Percentiles rank a stretch among this genome's conserved stretches.
Evolutionary conservation across 2,329 filamentous ascomycete genomes (phyloP).

Genomic region (Trichophyton verrucosum): DNA sequence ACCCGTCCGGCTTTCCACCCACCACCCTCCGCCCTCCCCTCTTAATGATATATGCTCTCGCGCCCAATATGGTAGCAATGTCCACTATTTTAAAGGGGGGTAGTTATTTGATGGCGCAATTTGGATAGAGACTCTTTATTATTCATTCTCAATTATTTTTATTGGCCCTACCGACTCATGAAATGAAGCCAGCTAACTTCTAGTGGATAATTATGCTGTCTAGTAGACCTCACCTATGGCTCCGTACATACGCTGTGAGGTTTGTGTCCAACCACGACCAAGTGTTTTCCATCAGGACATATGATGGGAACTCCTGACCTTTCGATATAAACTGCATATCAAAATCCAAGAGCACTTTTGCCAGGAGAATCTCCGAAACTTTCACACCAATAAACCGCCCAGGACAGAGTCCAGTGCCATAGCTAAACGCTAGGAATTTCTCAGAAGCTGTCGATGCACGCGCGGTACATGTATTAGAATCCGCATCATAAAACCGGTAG

Average conservation of each 20-base stretch:
- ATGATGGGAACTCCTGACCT: not conserved
- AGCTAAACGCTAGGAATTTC: conserved; percentile 1
- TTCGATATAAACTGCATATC: not conserved
- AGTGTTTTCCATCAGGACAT: not conserved
- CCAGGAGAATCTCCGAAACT: not conserved
- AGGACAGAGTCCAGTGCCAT: not conserved
- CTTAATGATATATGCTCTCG: too few relatives aligned
- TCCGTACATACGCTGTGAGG: not conserved
- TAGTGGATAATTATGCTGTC: too few relatives aligned
- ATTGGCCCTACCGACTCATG: too few relatives aligned
- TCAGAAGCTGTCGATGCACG: not conserved
- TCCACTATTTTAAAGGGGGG: too few relatives aligned
- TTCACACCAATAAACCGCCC: not conserved
- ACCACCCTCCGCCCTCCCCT: too few relatives aligned
- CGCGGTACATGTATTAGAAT: not conserved
- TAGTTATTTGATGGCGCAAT: too few relatives aligned
- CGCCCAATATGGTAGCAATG: too few relatives aligned
- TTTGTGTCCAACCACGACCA: not conserved
- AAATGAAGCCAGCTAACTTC: too few relatives aligned
- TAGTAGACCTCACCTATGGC: not conserved
- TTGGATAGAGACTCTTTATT: too few relatives aligned
- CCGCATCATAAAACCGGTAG: not conserved
- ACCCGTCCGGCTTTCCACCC: too few relatives aligned
- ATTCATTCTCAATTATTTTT: too few relatives aligned
- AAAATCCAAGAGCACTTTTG: not conserved